Base-by-base conservation (phyloP, 306 rosid species). In the Cicer yamashitae region DNA sequence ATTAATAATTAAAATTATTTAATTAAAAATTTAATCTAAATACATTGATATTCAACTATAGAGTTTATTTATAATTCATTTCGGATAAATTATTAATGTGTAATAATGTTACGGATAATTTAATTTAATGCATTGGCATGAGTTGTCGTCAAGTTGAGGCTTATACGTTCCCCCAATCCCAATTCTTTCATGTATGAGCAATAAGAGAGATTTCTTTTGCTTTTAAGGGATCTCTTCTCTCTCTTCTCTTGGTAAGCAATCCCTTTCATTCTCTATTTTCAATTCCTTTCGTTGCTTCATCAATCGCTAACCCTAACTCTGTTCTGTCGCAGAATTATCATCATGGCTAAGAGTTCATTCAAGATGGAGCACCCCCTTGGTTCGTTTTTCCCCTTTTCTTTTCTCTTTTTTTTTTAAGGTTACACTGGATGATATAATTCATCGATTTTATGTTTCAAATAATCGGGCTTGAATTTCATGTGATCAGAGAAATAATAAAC, bases 301-400 rank as follows among this genome's bases (percentile, higher is more conserved):
- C 39, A 67, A 63, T 73, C 13, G 44, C 41, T 56, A 84, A 77
- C 81, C 79, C 88, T 84, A 81, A 62, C 34, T 41, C 22, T 10
- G 2, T 68, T 73, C 50, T 63, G 18, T 11, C 64, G 76, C 82
- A 85, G 88, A 66, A 12, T 78, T 56, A 3, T 70, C 72, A 51
- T 67, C 74, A 85, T 85, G 85, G 79, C 84, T 59, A 85, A 85
- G 82, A 82, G 84, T 77, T 82, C 86, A 7, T 85, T 85, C 86
- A 85, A 81, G 79, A 47, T 82, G 84, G 88, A 85, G 52, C 88
- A 85, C 41, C 86, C 88, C 38, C 88, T 85, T 75, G 86, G 88
- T 85, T 70, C 43, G 61, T 62, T 75, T 60, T 44, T 63, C 7
- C 60, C 50, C 9, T 44, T 18, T 14, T 17, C 9, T 9, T 12